These are phyloP conservation scores for Capsicum pubescens DNA, from an alignment of 257 asterid species.

Conservation along the genomic window DNA sequence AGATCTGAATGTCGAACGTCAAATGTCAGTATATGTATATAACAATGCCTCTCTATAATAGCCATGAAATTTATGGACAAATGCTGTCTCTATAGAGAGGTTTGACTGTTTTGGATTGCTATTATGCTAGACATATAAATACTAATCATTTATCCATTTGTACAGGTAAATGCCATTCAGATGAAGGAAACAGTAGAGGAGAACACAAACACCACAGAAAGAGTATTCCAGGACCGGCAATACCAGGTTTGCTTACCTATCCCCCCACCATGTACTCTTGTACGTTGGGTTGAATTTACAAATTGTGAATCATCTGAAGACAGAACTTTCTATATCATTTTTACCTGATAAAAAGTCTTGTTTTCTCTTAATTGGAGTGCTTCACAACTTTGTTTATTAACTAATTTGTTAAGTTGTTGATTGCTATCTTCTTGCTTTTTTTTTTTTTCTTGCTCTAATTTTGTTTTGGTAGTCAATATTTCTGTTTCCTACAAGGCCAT, in stretches of 20 bases:
- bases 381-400: not conserved
- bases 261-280: not conserved
- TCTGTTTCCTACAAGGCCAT: not conserved
- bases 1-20: too few relatives aligned
- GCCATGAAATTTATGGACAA: too few relatives aligned
- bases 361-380: not conserved
- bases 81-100: too few relatives aligned
- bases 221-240: slow-evolving; percentile 96
- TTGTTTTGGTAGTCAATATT: slow-evolving; percentile 7
- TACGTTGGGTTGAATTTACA: not conserved
- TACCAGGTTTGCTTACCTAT: slow-evolving; percentile 65
- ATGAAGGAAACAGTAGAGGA: slow-evolving; percentile 98
- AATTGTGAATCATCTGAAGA: not conserved
- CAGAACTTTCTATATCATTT: not conserved
- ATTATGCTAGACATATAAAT: not conserved
- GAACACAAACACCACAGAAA: slow-evolving; percentile 87
- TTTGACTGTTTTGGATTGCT: not conserved
- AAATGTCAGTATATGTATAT: too few relatives aligned
- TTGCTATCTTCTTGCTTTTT: not conserved
- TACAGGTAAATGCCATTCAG: slow-evolving; percentile 92
- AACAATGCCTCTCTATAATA: too few relatives aligned
- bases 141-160: not conserved
- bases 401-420: slow-evolving; percentile 8
- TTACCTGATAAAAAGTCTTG: not conserved
- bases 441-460: not conserved